phyloP scores from a whole-genome alignment of 768 basidiomycete species.

The Pleurotus sapidus region DNA sequence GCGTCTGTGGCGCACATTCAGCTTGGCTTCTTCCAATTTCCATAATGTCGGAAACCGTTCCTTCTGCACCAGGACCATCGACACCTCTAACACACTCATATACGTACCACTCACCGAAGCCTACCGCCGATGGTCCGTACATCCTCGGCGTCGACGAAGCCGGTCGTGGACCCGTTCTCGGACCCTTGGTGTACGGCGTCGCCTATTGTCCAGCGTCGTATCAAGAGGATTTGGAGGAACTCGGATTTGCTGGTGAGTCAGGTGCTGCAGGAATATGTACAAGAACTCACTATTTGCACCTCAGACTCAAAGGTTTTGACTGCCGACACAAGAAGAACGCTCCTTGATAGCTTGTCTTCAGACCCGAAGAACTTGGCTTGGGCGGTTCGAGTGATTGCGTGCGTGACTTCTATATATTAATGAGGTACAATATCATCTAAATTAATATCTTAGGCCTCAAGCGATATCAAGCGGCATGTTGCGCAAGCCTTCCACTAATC shows the following conservation, averaged over 20 bases:
- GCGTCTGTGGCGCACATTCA: not conserved
- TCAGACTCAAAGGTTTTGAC: conserved; percentile 92
- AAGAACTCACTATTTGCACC: not conserved
- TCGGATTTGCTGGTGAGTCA: conserved; percentile 85
- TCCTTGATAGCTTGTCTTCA: conserved; percentile 66
- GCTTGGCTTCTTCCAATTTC: not conserved
- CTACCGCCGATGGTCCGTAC: conserved; percentile 74
- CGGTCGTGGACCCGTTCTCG: conserved; percentile 92
- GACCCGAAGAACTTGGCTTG: conserved; percentile 73
- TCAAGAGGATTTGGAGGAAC: conserved; percentile 63
- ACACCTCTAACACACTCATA: conserved; percentile 66
- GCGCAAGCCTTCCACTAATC: conserved; percentile 73
- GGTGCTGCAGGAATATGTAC: not conserved
- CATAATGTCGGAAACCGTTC: conserved; percentile 28
- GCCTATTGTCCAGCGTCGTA: conserved; percentile 89
- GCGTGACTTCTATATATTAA: conserved; percentile 5
- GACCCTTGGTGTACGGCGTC: conserved; percentile 93
- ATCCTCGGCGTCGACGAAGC: conserved; percentile 99
- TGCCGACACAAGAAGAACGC: conserved; percentile 57
- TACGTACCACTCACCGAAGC: conserved; percentile 71
- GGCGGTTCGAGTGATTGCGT: conserved; percentile 81
- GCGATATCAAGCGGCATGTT: conserved; percentile 94
- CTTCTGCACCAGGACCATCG: conserved; percentile 59
- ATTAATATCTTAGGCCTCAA: conserved; percentile 59
- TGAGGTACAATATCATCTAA: not conserved